phyloP scores from a whole-genome alignment of 2,329 filamentous ascomycete genomes.

The Endocalyx cinctus region DNA sequence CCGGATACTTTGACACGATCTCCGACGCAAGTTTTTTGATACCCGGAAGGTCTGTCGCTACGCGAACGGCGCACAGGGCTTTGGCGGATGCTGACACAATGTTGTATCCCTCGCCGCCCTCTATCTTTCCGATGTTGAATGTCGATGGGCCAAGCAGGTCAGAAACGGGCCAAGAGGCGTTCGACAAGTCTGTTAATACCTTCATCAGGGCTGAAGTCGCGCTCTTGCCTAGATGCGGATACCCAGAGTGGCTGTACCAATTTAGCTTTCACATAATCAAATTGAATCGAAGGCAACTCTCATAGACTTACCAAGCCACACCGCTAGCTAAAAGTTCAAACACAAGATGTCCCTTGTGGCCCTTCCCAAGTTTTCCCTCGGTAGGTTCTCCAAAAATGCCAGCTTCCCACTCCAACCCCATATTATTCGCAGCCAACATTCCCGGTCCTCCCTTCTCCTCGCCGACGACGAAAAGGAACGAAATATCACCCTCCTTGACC shows the following conservation, averaged over 20 bases:
- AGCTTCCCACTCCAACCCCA: conserved; percentile 37
- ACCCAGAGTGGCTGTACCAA: conserved; percentile 27
- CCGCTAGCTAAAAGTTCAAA: conserved; percentile 27
- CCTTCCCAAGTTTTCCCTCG: conserved; percentile 46
- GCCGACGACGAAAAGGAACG: conserved; percentile 37
- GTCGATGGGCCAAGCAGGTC: conserved; percentile 34
- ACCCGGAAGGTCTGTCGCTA: conserved; percentile 29
- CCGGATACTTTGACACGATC: conserved; percentile 25
- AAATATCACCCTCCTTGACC: conserved; percentile 22
- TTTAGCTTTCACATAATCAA: background rate
- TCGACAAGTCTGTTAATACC: conserved; percentile 26
- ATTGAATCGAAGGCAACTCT: no score
- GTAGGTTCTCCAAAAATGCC: conserved; percentile 53
- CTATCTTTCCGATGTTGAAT: conserved; percentile 34
- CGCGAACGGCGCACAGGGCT: conserved; percentile 35
- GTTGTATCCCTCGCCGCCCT: conserved; percentile 35
- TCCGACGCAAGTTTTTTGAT: conserved; percentile 29
- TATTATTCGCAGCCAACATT: conserved; percentile 45
- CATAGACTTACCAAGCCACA: conserved; percentile 17
- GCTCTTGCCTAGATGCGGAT: conserved; percentile 29
- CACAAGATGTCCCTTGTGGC: conserved; percentile 44
- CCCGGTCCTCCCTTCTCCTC: conserved; percentile 52
- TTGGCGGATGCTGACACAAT: conserved; percentile 33
- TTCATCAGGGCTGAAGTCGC: conserved; percentile 28
- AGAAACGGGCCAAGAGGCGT: conserved; percentile 27